These are phyloP conservation scores for Nannochloropsis granulata DNA, from an alignment of 108 stramenopile species.

Conservation along the genomic window DNA sequence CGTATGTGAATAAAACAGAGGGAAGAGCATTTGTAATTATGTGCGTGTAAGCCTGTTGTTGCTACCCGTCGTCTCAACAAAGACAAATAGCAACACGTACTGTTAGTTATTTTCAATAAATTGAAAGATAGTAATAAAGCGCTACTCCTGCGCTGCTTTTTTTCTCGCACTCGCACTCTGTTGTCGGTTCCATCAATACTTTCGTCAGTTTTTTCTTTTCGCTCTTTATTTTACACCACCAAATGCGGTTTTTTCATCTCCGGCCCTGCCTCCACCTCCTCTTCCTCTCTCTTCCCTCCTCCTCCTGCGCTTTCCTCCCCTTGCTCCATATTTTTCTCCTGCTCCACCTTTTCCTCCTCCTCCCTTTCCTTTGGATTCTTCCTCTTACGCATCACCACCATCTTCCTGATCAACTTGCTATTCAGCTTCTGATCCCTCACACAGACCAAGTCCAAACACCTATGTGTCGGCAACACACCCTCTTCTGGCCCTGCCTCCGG, in stretches of 20 bases:
- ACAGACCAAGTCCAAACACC: constrained; percentile 54
- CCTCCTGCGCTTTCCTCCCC: neutral
- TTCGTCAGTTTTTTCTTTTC: neutral
- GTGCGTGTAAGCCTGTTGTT: too few species aligned
- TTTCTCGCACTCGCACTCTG: too few species aligned
- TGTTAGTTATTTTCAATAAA: too few species aligned
- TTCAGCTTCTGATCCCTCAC: constrained; percentile 61
- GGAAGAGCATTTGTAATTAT: too few species aligned
- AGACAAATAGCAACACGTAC: too few species aligned
- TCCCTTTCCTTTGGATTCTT: neutral
- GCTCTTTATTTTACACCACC: neutral
- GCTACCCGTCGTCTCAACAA: too few species aligned
- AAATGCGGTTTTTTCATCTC: neutral
- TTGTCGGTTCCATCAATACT: neutral
- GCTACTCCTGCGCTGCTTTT: too few species aligned
- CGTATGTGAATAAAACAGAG: too few species aligned
- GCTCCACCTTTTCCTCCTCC: neutral
- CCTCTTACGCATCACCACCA: neutral
- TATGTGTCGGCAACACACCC: constrained; percentile 49
- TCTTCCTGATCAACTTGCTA: neutral
- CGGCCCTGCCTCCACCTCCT: neutral
- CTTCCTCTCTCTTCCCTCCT: too few species aligned
- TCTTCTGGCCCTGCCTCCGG: constrained; percentile 50
- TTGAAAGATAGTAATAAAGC: too few species aligned
- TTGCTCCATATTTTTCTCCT: neutral